Evolutionary conservation across 78 protist genomes (phyloP).

Genomic region (Bigelowiella natans): DNA sequence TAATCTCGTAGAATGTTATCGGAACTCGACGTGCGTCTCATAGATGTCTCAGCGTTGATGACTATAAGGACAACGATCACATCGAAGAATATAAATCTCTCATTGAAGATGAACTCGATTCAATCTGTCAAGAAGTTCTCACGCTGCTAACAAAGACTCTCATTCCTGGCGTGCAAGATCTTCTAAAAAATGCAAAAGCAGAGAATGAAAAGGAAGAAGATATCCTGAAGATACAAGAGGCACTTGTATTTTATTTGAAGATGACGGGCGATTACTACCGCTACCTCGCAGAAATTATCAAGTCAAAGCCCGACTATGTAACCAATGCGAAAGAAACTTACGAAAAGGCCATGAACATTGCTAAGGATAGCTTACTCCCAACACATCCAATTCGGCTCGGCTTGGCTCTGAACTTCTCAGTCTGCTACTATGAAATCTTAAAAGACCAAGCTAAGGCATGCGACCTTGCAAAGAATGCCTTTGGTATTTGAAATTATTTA

Average conservation of each 20-base stretch:
- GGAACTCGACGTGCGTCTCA: conserved; percentile 4
- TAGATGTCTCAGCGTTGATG: background rate
- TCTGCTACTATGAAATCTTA: conserved; percentile 93
- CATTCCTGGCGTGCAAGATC: background rate
- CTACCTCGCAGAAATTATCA: conserved; percentile 44
- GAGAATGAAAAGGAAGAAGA: background rate
- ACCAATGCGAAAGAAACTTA: conserved; percentile 24
- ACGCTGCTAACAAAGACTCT: background rate
- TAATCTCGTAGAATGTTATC: background rate
- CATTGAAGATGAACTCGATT: conserved; percentile 33
- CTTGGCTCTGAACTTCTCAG: conserved; percentile 96
- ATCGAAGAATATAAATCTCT: background rate
- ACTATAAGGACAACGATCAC: background rate
- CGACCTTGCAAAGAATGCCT: conserved; percentile 39
- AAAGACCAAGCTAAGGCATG: conserved; percentile 74
- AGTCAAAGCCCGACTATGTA: background rate
- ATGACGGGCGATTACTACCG: conserved; percentile 55
- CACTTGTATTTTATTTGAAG: conserved; percentile 52
- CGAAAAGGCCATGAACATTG: conserved; percentile 44
- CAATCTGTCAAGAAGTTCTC: conserved; percentile 36
- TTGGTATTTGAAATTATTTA: no score
- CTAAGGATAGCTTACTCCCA: conserved; percentile 65
- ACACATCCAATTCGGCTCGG: conserved; percentile 97
- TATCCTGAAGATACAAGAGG: conserved; percentile 24
- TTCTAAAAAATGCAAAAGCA: background rate